Base-by-base conservation (phyloP, 495 filamentous ascomycete species). In the Aspergillus asperescens region DNA sequence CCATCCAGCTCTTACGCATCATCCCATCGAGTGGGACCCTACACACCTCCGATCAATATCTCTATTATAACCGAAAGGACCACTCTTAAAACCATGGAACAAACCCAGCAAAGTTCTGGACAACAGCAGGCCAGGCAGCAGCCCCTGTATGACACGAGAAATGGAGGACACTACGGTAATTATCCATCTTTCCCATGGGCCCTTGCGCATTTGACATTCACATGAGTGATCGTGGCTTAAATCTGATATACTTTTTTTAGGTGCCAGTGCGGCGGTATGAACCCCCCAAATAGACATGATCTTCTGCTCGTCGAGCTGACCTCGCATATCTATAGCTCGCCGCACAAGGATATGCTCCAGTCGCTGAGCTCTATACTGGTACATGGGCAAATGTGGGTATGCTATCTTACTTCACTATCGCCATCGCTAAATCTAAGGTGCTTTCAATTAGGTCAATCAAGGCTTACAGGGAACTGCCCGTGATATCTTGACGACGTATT, bases 401-500 rank as follows among this genome's bases (percentile, higher is more conserved):
- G 9, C 5, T 55, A 35, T 53, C 15, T 12, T 20, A 48, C 37
- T 44, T 18, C 28, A 27, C 22, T 41, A 29, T 35, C 18, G 15
- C 5, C 9, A 7, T 15, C 29, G n/a, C 35, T 47, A 61, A 40
- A 67, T 52, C 16, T 41, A 60, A 24, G 61, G 44, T 47, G 22
- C 10, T 32, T 5, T 43, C 9, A 18, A 24, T 16, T 51, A 93
- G 88, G 90, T 95, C 52, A 95, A 93, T 62, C 93, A 98, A 80
- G 93, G 93, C 41, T 82, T 98, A 35, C 86, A 84, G 56, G 93
- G 91, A 48, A 85, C 85, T 38, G 96, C 96, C 67, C 90, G 92
- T 64, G 93, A 97, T 64, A 95, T 97, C 63, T 79, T 97, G 56
- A 95, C 92, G 35, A 94, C 92, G 10, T 98, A 97, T 73, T 98